These are phyloP conservation scores for Oryza australiensis DNA, from an alignment of 176 grass and related monocot genomes.

Conservation along the genomic window DNA sequence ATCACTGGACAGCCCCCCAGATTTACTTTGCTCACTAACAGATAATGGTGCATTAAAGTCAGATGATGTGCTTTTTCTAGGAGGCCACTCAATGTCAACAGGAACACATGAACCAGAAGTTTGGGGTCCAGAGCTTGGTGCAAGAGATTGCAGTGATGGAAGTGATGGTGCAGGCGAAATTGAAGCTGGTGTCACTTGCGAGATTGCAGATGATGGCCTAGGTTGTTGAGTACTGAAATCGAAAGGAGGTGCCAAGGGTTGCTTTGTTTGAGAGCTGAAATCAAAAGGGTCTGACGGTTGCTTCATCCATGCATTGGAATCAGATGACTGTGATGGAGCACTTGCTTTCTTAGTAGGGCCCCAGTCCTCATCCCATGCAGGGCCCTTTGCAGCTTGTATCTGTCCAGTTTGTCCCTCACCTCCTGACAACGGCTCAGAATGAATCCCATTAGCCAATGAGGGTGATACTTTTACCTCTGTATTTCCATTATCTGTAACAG, in stretches of 20 bases:
- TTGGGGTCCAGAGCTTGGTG: constrained; percentile 46
- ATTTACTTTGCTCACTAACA: constrained; percentile 55
- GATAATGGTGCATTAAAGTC: constrained; percentile 39
- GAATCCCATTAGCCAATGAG: constrained; percentile 62
- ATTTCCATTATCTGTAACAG: constrained; percentile 62
- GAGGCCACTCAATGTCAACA: constrained; percentile 94
- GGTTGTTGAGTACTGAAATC: constrained; percentile 51
- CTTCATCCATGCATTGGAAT: constrained; percentile 43
- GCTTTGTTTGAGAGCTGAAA: constrained; percentile 56
- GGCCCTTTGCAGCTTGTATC: constrained; percentile 45
- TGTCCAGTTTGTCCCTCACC: constrained; percentile 42
- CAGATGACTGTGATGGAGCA: constrained; percentile 39
- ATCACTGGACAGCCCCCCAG: constrained; percentile 33
- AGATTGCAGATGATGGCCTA: constrained; percentile 38
- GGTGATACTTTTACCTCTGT: constrained; percentile 59
- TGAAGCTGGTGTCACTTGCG: constrained; percentile 43
- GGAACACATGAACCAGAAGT: constrained; percentile 58
- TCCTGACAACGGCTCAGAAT: constrained; percentile 47
- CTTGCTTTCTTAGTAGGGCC: constrained; percentile 66
- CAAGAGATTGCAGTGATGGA: constrained; percentile 47
- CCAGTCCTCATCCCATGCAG: constrained; percentile 97
- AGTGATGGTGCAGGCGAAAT: constrained; percentile 35
- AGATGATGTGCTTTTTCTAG: constrained; percentile 62
- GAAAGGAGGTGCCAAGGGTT: constrained; percentile 34
- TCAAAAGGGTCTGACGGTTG: constrained; percentile 47